Evolutionary conservation across 192 early-diverging fungal species (phyloP).

Genomic region (Gamsiella multidivaricata): DNA sequence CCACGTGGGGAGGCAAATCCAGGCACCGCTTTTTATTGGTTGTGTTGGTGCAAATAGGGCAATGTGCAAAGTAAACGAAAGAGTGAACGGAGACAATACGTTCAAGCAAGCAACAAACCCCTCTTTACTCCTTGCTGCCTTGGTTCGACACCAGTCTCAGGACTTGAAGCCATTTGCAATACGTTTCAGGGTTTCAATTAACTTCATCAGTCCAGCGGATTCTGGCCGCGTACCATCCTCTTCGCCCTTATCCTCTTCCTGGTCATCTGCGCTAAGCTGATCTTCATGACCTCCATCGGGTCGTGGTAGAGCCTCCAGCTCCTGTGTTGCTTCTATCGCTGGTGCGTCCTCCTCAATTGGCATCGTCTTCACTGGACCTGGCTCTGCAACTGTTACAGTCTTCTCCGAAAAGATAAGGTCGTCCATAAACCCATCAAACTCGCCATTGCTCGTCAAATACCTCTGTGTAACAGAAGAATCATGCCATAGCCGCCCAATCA

Average conservation of each 20-base stretch:
- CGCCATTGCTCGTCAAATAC: background rate
- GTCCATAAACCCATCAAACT: background rate
- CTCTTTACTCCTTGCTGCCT: too few species aligned
- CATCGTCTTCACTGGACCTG: too few species aligned
- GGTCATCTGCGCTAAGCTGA: background rate
- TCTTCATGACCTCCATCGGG: background rate
- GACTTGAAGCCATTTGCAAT: constrained; percentile 18
- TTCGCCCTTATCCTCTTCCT: background rate
- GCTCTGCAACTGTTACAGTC: background rate
- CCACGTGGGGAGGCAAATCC: too few species aligned
- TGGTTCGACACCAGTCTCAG: too few species aligned
- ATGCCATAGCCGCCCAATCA: constrained; percentile 22
- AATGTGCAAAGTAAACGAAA: too few species aligned
- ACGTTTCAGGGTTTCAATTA: constrained; percentile 20
- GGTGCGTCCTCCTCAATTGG: too few species aligned
- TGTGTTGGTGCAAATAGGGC: too few species aligned
- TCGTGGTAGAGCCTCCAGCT: background rate
- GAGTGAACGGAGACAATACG: too few species aligned
- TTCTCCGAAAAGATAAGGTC: background rate
- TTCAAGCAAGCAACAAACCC: too few species aligned
- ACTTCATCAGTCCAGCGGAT: background rate
- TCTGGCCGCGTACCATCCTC: background rate
- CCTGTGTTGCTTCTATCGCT: background rate
- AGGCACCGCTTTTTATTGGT: too few species aligned
- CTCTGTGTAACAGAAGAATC: background rate